Conservation (phyloP, 148 eudicot genomes). For the Pouteria glomerata region DNA sequence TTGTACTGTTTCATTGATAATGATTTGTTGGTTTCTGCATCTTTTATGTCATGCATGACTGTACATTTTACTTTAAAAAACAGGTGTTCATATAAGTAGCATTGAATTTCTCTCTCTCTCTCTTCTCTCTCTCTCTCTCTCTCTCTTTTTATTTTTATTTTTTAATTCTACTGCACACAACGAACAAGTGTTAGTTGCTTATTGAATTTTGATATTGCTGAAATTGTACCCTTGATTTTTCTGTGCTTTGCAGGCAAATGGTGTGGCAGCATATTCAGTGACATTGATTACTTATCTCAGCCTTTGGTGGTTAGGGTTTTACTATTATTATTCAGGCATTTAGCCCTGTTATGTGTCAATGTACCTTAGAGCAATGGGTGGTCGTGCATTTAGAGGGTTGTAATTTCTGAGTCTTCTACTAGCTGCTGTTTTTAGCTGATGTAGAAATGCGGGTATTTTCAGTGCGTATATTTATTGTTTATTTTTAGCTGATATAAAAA, state of each 20-base stretch:
- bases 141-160: neutral
- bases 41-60: neutral
- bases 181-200: neutral
- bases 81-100: neutral
- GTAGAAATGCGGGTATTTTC: too few relatives aligned
- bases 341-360: neutral
- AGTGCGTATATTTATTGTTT: too few relatives aligned
- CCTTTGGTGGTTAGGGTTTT: constrained; percentile 79
- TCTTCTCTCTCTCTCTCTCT: too few relatives aligned
- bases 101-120: too few relatives aligned
- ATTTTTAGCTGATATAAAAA: neutral
- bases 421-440: neutral
- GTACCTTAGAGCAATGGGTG: neutral
- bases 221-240: constrained; percentile 3
- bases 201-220: neutral
- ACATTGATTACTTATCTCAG: constrained; percentile 73
- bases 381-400: neutral
- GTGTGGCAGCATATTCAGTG: constrained; percentile 71
- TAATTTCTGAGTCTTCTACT: neutral
- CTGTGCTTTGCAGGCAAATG: constrained; percentile 68
- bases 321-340: constrained; percentile 3
- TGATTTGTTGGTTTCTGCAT: neutral
- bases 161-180: neutral
- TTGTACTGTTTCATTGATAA: neutral
- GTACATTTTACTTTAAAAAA: neutral